These are phyloP conservation scores for Cyclocybe cylindracea DNA, from an alignment of 768 basidiomycete species.

Conservation along the genomic window DNA sequence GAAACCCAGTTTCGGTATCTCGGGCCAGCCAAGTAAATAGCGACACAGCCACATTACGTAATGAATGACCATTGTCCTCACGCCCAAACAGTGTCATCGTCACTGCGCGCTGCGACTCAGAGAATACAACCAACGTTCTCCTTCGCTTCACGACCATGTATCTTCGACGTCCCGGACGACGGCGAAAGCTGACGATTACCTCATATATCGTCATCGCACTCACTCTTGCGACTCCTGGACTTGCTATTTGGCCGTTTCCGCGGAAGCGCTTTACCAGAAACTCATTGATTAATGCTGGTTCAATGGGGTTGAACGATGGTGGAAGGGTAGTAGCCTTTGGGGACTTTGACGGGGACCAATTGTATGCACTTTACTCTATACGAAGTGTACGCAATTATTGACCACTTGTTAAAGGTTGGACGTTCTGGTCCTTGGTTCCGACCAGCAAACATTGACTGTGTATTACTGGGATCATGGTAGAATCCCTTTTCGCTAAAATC, in stretches of 20 bases:
- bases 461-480: constrained; percentile 85
- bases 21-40: not conserved
- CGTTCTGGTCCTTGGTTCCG: constrained; percentile 70
- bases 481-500: not conserved
- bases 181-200: constrained; percentile 14
- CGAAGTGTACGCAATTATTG: constrained; percentile 3
- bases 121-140: not conserved
- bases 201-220: constrained; percentile 8
- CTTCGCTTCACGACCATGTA: constrained; percentile 13
- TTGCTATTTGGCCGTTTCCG: constrained; percentile 77
- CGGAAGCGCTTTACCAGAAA: constrained; percentile 86
- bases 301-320: constrained; percentile 73
- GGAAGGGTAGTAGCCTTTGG: constrained; percentile 86
- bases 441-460: constrained; percentile 75
- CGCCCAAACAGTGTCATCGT: constrained; percentile 13
- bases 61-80: constrained; percentile 7
- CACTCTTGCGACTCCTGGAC: constrained; percentile 14
- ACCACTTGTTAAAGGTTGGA: constrained; percentile 59
- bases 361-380: constrained; percentile 50
- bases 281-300: constrained; percentile 75
- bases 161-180: constrained; percentile 21
- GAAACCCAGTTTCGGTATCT: not conserved
- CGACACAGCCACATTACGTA: not conserved
- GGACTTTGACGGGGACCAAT: constrained; percentile 95
- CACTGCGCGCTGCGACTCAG: not conserved